A percentile compares a stretch with the other conserved stretches of the same genome.
These are phyloP conservation scores for Kalaharituber pfeilii DNA, from an alignment of 2,329 filamentous ascomycete species.

Conservation along the genomic window DNA sequence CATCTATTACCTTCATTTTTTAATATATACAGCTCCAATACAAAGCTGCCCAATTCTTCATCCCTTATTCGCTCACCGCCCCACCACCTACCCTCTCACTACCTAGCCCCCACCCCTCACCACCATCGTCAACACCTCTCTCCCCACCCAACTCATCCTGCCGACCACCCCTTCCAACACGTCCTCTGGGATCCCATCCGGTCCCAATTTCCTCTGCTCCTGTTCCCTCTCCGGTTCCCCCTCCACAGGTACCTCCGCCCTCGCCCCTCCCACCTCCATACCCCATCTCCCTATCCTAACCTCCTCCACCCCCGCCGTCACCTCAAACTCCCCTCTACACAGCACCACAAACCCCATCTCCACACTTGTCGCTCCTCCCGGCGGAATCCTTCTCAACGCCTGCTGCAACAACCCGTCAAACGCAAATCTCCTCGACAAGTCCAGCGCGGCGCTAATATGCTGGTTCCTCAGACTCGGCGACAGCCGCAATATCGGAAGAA, in stretches of 20 bases:
- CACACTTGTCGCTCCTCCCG: slow-evolving; percentile 42
- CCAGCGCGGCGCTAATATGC: slow-evolving; percentile 53
- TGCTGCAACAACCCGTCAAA: slow-evolving; percentile 77
- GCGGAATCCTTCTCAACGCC: slow-evolving; percentile 44
- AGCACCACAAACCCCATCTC: slow-evolving; percentile 56
- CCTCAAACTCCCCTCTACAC: slow-evolving; percentile 65
- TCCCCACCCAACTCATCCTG: slow-evolving; percentile 47
- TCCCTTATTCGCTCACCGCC: too few relatives aligned
- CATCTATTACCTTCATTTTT: too few relatives aligned
- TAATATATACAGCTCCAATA: too few relatives aligned
- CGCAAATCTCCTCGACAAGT: slow-evolving; percentile 63
- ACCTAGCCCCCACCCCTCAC: slow-evolving; percentile 32
- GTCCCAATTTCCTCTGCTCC: slow-evolving; percentile 18
- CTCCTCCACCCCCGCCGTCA: slow-evolving; percentile 68
- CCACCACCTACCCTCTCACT: neutral
- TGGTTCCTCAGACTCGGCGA: slow-evolving; percentile 62
- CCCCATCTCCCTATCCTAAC: slow-evolving; percentile 31
- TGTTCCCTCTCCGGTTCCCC: slow-evolving; percentile 13
- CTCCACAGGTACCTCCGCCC: slow-evolving; percentile 20
- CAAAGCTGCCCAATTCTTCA: too few relatives aligned
- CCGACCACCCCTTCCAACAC: slow-evolving; percentile 41
- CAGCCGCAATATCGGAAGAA: slow-evolving; percentile 56
- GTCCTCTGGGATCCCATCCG: slow-evolving; percentile 35
- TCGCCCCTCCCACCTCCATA: slow-evolving; percentile 14
- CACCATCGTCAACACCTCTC: slow-evolving; percentile 38